Percentiles rank a stretch among this genome's conserved stretches.
Conservation (phyloP, 495 filamentous ascomycete species). For the Penicillium chermesinum region DNA sequence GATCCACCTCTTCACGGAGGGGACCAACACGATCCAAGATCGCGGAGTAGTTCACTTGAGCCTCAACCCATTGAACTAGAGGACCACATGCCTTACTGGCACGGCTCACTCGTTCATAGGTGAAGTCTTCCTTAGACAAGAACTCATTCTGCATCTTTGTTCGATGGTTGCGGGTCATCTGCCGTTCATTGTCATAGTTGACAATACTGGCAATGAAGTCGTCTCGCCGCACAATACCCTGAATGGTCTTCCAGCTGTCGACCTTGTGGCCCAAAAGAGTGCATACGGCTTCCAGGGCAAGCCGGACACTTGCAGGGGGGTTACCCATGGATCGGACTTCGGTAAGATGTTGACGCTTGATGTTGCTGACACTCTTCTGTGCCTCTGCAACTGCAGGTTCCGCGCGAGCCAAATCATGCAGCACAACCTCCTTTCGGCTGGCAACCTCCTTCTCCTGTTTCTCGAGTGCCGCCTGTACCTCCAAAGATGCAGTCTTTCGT, state of each 20-base stretch:
- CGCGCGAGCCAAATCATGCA: constrained; percentile 80
- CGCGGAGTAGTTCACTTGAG: constrained; percentile 94
- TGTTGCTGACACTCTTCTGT: constrained; percentile 92
- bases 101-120: constrained; percentile 89
- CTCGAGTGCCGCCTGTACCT: constrained; percentile 82
- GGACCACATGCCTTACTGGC: constrained; percentile 96
- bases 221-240: constrained; percentile 79
- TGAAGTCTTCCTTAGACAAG: constrained; percentile 88
- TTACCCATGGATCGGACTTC: constrained; percentile 96
- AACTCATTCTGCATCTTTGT: constrained; percentile 90
- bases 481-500: constrained; percentile 75
- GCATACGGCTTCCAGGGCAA: constrained; percentile 93
- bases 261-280: constrained; percentile 88
- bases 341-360: constrained; percentile 92
- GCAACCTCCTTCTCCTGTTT: constrained; percentile 88
- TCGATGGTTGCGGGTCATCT: constrained; percentile 82
- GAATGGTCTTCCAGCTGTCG: constrained; percentile 83
- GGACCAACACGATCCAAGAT: constrained; percentile 95
- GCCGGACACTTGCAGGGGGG: constrained; percentile 81
- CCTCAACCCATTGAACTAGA: constrained; percentile 93
- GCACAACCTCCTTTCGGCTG: constrained; percentile 73
- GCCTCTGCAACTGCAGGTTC: constrained; percentile 92
- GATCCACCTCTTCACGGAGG: constrained; percentile 79
- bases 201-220: constrained; percentile 98
- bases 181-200: constrained; percentile 90